Percentiles rank a stretch among this genome's conserved stretches.
phyloP scores from a whole-genome alignment of 2,329 filamentous ascomycete genomes.

The Neocucurbitaria cava region DNA sequence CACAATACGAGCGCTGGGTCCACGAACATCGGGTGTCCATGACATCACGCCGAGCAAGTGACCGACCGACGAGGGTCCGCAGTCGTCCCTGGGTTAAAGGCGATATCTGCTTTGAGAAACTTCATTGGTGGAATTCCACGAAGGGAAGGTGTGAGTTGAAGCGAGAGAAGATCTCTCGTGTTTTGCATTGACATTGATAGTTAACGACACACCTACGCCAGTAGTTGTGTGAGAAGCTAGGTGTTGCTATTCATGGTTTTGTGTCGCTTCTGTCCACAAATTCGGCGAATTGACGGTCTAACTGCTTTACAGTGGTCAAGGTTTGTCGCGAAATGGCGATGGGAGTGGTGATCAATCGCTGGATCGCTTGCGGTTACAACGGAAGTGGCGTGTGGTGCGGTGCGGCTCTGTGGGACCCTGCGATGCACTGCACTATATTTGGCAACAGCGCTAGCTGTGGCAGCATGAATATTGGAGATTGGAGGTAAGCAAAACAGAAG shows the following conservation, averaged over 20 bases:
- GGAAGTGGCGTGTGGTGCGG: slow-evolving; percentile 25
- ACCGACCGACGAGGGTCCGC: not conserved
- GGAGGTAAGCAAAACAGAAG: too few species aligned
- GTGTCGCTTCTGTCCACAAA: not conserved
- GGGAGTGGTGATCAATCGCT: not conserved
- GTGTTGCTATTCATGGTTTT: not conserved
- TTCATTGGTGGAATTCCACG: not conserved
- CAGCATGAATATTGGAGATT: slow-evolving; percentile 6
- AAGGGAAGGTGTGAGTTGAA: not conserved
- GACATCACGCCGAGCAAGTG: slow-evolving; percentile 8
- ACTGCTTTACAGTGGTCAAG: not conserved
- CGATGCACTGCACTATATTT: slow-evolving; percentile 17
- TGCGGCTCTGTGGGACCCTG: slow-evolving; percentile 9
- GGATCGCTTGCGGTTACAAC: not conserved
- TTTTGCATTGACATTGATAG: too few species aligned
- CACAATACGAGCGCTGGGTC: not conserved
- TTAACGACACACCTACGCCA: too few species aligned
- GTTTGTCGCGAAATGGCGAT: not conserved
- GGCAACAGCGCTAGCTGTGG: not conserved
- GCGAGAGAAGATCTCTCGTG: not conserved
- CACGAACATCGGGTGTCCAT: not conserved
- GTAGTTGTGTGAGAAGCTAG: not conserved
- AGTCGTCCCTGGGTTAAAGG: too few species aligned
- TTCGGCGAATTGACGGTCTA: not conserved
- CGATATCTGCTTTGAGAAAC: not conserved